Percentiles rank a stretch among this genome's conserved stretches.
Evolutionary conservation across 1,284 basidiomycete genomes (phyloP).

Genomic region (Ceratobasidium sp.): DNA sequence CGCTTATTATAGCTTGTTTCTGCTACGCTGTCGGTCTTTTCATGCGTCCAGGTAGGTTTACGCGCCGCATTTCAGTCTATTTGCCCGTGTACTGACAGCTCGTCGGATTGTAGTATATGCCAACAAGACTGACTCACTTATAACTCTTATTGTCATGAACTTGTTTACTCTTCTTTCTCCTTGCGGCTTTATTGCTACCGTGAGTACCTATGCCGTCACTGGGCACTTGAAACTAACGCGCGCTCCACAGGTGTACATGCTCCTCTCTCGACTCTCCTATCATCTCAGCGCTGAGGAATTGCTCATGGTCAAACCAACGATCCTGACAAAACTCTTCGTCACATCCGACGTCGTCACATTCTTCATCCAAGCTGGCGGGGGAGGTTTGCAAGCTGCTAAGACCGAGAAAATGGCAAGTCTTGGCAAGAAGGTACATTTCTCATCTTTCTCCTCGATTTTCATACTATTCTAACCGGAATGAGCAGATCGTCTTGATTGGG

Average conservation of each 20-base stretch:
- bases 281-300: conserved; percentile 66
- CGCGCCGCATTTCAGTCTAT: not conserved
- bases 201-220: not conserved
- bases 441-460: not conserved
- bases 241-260: conserved; percentile 66
- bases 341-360: conserved; percentile 75
- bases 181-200: conserved; percentile 79
- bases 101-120: conserved; percentile 51
- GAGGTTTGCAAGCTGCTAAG: conserved; percentile 56
- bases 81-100: not conserved
- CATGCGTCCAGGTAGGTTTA: conserved; percentile 59
- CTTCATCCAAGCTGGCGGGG: conserved; percentile 69
- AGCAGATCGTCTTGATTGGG: conserved; percentile 73
- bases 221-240: not conserved
- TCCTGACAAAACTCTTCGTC: conserved; percentile 68
- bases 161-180: conserved; percentile 72
- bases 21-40: conserved; percentile 64
- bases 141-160: conserved; percentile 70
- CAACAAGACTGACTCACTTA: conserved; percentile 46
- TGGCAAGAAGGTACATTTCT: conserved; percentile 50
- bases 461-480: conserved; percentile 31
- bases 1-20: conserved; percentile 74
- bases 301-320: conserved; percentile 67
- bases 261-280: conserved; percentile 72
- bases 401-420: conserved; percentile 51